Evolutionary conservation across 1,284 basidiomycete species (phyloP).

Genomic region (Vanrija pseudolonga): DNA sequence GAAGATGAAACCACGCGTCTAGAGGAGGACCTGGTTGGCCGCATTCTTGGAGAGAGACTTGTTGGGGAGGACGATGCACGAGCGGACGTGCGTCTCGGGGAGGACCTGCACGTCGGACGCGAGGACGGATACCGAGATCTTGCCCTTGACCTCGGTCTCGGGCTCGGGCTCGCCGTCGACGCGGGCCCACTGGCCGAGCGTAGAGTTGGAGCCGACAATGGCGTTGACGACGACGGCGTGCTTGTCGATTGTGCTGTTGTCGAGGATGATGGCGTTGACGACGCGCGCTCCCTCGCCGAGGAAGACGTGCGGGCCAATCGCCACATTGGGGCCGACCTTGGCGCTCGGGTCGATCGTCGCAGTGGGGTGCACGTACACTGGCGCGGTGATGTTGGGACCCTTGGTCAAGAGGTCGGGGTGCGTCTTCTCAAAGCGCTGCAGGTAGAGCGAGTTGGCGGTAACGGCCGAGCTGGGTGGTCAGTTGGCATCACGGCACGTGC

Average conservation of each 20-base stretch:
- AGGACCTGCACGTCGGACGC: slow-evolving; percentile 51
- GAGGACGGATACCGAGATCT: slow-evolving; percentile 52
- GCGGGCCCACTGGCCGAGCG: slow-evolving; percentile 52
- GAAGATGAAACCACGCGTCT: slow-evolving; percentile 4
- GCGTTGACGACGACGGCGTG: slow-evolving; percentile 52
- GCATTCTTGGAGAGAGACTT: slow-evolving; percentile 50
- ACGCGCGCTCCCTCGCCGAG: slow-evolving; percentile 52
- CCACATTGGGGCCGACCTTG: slow-evolving; percentile 54
- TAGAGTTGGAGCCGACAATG: slow-evolving; percentile 49
- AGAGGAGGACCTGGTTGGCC: slow-evolving; percentile 53
- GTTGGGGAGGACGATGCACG: slow-evolving; percentile 54
- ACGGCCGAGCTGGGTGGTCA: slow-evolving; percentile 48
- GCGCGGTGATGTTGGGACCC: slow-evolving; percentile 47
- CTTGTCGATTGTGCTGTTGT: slow-evolving; percentile 50
- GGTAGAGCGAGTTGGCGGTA: slow-evolving; percentile 52
- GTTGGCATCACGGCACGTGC: too few species aligned
- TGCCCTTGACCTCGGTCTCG: slow-evolving; percentile 44
- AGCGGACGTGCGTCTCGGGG: slow-evolving; percentile 46
- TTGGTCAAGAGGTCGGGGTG: slow-evolving; percentile 37
- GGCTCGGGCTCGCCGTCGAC: slow-evolving; percentile 52
- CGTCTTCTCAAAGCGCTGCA: slow-evolving; percentile 38
- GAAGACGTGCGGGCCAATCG: slow-evolving; percentile 48
- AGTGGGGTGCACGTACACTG: slow-evolving; percentile 51
- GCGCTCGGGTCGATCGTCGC: slow-evolving; percentile 50
- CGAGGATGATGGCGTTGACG: slow-evolving; percentile 53